phyloP scores from a whole-genome alignment of 345 rosid species.

The Dimocarpus longan region DNA sequence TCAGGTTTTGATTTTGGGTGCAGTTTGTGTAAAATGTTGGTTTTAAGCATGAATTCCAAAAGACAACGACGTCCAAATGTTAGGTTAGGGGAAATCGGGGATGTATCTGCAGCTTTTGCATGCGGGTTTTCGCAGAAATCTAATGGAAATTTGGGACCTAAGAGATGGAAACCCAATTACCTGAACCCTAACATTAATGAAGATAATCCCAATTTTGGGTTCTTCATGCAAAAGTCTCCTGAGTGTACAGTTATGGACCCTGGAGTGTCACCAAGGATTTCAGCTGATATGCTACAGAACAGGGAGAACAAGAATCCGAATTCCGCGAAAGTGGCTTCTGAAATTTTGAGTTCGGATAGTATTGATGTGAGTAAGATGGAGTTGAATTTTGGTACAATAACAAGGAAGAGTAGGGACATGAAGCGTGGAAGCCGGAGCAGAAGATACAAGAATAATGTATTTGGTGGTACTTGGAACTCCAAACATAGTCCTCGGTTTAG shows the following conservation, averaged over 20 bases:
- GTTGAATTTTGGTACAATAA: conserved; percentile 43
- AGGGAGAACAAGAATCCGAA: conserved; percentile 44
- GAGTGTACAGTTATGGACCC: conserved; percentile 27
- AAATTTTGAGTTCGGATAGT: conserved; percentile 22
- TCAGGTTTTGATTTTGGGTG: conserved; percentile 23
- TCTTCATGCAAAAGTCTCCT: conserved; percentile 18
- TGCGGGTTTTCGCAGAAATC: conserved; percentile 42
- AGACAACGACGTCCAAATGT: conserved; percentile 62
- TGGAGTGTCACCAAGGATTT: conserved; percentile 23
- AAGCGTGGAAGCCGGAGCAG: conserved; percentile 42
- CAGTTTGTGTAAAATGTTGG: conserved; percentile 39
- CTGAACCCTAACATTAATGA: conserved; percentile 20
- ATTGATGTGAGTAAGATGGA: conserved; percentile 25
- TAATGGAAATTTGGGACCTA: conserved; percentile 26
- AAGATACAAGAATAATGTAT: conserved; percentile 23
- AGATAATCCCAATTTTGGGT: conserved; percentile 13
- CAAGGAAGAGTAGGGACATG: conserved; percentile 56
- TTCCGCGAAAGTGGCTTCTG: conserved; percentile 38
- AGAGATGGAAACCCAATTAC: conserved; percentile 37
- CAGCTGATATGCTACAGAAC: conserved; percentile 39
- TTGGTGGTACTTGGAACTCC: conserved; percentile 41
- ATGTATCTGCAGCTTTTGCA: conserved; percentile 61
- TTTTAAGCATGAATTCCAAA: conserved; percentile 52
- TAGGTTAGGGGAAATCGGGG: conserved; percentile 63
- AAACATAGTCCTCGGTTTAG: conserved; percentile 29